Percentiles rank a stretch among this genome's conserved stretches.
These are phyloP conservation scores for Chaetomiaceae sp. DNA, from an alignment of 2,329 filamentous ascomycete genomes.

Conservation along the genomic window DNA sequence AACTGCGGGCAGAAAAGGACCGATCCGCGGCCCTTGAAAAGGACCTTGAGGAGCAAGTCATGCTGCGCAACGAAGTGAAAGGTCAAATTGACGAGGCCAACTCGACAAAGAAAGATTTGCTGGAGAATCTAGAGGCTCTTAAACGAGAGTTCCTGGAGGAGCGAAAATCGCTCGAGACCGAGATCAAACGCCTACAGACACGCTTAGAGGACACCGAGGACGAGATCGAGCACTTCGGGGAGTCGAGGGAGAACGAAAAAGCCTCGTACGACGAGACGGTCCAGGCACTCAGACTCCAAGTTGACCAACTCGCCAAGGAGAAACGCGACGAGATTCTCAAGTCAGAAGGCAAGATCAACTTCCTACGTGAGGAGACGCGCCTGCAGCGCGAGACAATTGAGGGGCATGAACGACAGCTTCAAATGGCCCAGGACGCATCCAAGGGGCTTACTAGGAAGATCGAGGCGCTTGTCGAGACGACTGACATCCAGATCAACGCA, in stretches of 20 bases:
- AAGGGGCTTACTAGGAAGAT: slow-evolving; percentile 48
- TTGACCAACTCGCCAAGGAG: slow-evolving; percentile 59
- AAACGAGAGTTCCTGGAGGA: slow-evolving; percentile 85
- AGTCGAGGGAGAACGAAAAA: slow-evolving; percentile 78
- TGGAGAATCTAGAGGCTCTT: slow-evolving; percentile 90
- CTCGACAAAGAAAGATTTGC: slow-evolving; percentile 86
- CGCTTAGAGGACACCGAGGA: slow-evolving; percentile 87
- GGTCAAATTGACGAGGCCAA: slow-evolving; percentile 77
- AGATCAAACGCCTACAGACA: slow-evolving; percentile 70
- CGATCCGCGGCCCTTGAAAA: slow-evolving; percentile 61
- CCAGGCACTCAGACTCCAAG: slow-evolving; percentile 63
- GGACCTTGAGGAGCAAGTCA: slow-evolving; percentile 56
- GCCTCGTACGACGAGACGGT: slow-evolving; percentile 64
- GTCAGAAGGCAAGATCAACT: slow-evolving; percentile 57
- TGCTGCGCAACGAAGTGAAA: slow-evolving; percentile 57
- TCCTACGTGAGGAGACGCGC: slow-evolving; percentile 55
- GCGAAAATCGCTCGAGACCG: slow-evolving; percentile 73
- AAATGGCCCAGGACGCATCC: slow-evolving; percentile 50
- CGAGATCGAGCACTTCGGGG: slow-evolving; percentile 78
- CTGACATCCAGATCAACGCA: slow-evolving; percentile 47
- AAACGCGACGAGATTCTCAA: slow-evolving; percentile 53
- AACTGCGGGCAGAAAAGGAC: slow-evolving; percentile 70
- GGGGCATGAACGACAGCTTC: slow-evolving; percentile 53
- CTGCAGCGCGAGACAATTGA: slow-evolving; percentile 57
- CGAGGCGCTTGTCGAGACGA: slow-evolving; percentile 46